Base-by-base conservation (phyloP, 768 basidiomycete genomes). In the Suillus subluteus region DNA sequence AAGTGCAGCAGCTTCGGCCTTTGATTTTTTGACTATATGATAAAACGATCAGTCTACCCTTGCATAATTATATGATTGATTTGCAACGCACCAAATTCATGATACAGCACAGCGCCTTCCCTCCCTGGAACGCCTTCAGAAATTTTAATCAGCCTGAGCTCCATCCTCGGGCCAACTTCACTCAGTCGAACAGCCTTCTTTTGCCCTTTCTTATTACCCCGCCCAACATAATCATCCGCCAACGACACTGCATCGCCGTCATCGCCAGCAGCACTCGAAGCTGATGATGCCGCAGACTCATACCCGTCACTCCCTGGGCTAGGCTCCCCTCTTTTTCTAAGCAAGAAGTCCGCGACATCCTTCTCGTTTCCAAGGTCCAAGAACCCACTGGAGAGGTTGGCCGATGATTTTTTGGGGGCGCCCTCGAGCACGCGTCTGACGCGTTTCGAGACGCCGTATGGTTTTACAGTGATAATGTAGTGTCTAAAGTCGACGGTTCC, bases 151-250 rank as follows among this genome's bases (percentile, higher is more conserved):
- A 99, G 80, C 69, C 87, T 85, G 70, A 99, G 80, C 78, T 99
- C 98, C 89, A 99, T 91, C 74, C 98, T 83, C 48, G 98, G 98
- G 1, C 98, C 98, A 54, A 98, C 87, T 79, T 99, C 98, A 63
- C 97, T 92, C 62, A 99, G 81, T 70, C 90, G 85, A 13, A 99
- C 94, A 6, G 98, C 97, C 70, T 94, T 88, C 80, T 91, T 89
- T 74, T 92, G 91, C 0, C 95, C 97, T 76, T 90, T 94, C 76
- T 89, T 91, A 76, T 98, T 99, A 70, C 96, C 96, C 74, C 96
- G 80, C 32, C 97, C 97, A 54, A 98, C 92, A 74, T 99, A 99
- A 76, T 99, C 95, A 67, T 90, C 92, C 37, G 95, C 94, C 58
- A 99, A 81, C 67, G 89, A 87, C 1, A 99, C 88, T 13, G 91